These are phyloP conservation scores for Candida sp. DNA, from an alignment of 1,139 yeast species.

Conservation along the genomic window DNA sequence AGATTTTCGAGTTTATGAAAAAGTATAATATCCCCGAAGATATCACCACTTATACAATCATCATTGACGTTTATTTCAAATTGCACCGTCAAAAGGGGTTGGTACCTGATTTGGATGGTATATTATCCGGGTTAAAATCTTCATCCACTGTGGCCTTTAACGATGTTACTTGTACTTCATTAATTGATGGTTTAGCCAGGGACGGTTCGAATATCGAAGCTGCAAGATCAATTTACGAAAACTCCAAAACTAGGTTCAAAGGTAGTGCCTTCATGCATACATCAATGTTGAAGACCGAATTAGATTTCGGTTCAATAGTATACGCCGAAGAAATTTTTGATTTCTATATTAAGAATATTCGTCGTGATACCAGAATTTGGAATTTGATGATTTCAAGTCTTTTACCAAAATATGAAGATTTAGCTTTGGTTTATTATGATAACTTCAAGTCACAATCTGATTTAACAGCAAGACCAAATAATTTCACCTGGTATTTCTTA, in stretches of 20 bases:
- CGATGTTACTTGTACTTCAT: constrained; percentile 48
- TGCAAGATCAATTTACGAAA: constrained; percentile 50
- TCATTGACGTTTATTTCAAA: constrained; percentile 57
- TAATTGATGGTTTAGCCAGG: constrained; percentile 56
- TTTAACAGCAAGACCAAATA: constrained; percentile 40
- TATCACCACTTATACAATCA: constrained; percentile 62
- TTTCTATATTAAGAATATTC: constrained; percentile 28
- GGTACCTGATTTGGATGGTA: constrained; percentile 36
- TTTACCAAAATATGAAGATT: constrained; percentile 28
- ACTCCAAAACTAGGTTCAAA: constrained; percentile 29
- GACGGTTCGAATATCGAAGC: constrained; percentile 44
- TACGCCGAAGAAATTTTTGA: constrained; percentile 50
- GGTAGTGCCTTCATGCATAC: constrained; percentile 45
- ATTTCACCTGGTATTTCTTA: constrained; percentile 55
- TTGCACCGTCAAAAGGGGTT: constrained; percentile 40
- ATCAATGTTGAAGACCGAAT: constrained; percentile 57
- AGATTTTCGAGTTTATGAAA: constrained; percentile 36
- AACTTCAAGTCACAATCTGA: constrained; percentile 20
- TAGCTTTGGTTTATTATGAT: constrained; percentile 40
- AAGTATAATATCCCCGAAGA: constrained; percentile 50
- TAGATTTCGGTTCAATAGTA: constrained; percentile 44
- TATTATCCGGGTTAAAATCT: constrained; percentile 41
- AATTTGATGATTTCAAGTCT: constrained; percentile 58
- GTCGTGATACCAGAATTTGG: constrained; percentile 46
- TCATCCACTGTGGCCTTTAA: constrained; percentile 42